A percentile compares a stretch with the other conserved stretches of the same genome.
phyloP scores from a whole-genome alignment of 164 flowering plant species.

The Stephania yunnanensis region DNA sequence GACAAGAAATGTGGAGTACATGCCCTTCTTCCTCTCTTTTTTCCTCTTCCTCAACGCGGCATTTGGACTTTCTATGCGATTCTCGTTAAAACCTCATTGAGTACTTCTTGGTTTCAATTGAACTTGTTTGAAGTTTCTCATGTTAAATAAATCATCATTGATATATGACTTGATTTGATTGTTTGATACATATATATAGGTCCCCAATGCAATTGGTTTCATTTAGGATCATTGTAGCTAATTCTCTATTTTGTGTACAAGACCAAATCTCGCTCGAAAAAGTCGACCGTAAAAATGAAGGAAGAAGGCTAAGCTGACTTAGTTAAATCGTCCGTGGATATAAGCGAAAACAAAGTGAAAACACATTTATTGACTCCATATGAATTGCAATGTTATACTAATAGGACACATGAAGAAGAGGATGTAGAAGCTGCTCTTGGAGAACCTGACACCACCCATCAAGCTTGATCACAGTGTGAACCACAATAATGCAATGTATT shows the following conservation, averaged over 20 bases:
- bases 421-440: constrained; percentile 3
- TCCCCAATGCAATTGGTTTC: constrained; percentile 66
- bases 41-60: constrained; percentile 44
- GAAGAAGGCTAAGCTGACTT: constrained; percentile 31
- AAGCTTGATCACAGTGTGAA: not conserved
- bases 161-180: no score
- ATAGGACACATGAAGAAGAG: not conserved
- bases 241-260: constrained; percentile 24
- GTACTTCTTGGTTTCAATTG: no score
- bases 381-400: constrained; percentile 18
- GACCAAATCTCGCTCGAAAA: constrained; percentile 13
- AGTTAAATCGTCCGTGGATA: constrained; percentile 16
- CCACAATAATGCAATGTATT: not conserved
- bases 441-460: not conserved
- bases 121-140: no score
- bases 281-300: constrained; percentile 19
- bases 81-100: constrained; percentile 32
- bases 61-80: constrained; percentile 41
- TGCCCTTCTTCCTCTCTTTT: constrained; percentile 62
- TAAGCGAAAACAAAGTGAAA: constrained; percentile 21
- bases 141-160: no score
- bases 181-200: constrained; percentile 19
- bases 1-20: constrained; percentile 61
- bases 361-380: constrained; percentile 23
- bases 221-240: constrained; percentile 43